Evolutionary conservation across 2,329 filamentous ascomycete genomes (phyloP).

Genomic region (Botrytis galanthina): DNA sequence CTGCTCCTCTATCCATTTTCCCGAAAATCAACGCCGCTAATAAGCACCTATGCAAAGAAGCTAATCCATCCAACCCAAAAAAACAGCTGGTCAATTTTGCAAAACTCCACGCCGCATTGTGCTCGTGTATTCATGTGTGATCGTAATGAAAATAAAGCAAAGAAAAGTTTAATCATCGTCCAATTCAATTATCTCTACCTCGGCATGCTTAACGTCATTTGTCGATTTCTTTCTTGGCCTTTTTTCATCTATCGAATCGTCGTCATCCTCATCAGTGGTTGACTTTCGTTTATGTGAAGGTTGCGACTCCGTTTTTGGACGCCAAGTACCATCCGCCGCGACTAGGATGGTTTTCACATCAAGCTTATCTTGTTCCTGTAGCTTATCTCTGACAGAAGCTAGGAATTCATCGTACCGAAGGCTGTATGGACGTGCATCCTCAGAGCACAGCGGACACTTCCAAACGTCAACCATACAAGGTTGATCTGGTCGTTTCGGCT

Average conservation of each 20-base stretch:
- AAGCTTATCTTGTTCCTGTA: slow-evolving; percentile 51
- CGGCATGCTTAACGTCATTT: slow-evolving; percentile 16
- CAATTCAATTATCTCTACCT: slow-evolving; percentile 32
- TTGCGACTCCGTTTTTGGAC: slow-evolving; percentile 44
- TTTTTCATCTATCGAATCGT: slow-evolving; percentile 21
- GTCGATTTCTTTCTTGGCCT: slow-evolving; percentile 10
- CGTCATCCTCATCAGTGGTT: slow-evolving; percentile 9
- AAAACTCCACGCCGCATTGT: slow-evolving; percentile 4
- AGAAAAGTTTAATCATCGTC: slow-evolving; percentile 31
- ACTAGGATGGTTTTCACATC: slow-evolving; percentile 61
- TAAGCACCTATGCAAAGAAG: slow-evolving; percentile 12
- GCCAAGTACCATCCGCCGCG: slow-evolving; percentile 64
- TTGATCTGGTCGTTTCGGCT: slow-evolving; percentile 48
- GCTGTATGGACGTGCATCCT: slow-evolving; percentile 70
- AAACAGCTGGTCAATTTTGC: not conserved
- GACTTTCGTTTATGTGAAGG: slow-evolving; percentile 19
- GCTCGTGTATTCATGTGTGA: not conserved
- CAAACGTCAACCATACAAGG: slow-evolving; percentile 67
- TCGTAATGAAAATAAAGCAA: not conserved
- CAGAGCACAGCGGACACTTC: slow-evolving; percentile 81
- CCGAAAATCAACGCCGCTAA: not conserved
- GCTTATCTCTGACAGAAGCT: slow-evolving; percentile 53
- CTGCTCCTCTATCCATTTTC: not conserved
- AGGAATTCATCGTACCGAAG: slow-evolving; percentile 76
- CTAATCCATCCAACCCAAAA: not conserved